Evolutionary conservation across 2,329 filamentous ascomycete genomes (phyloP).

Genomic region (Helicocarpus griseus): DNA sequence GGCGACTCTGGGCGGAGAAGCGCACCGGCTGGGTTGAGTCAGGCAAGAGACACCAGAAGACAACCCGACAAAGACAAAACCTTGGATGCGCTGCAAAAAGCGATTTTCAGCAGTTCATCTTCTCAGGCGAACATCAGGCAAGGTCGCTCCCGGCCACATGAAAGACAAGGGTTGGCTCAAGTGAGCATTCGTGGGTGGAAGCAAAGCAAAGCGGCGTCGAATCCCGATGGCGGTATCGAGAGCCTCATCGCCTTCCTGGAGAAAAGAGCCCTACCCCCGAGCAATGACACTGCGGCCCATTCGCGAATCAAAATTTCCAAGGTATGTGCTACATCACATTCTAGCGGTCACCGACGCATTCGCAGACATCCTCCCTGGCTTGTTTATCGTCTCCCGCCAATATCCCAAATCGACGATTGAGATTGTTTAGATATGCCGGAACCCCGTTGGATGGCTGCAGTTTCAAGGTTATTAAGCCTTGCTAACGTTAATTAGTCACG

Average conservation of each 20-base stretch:
- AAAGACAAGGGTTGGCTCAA: constrained; percentile 20
- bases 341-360: constrained; percentile 31
- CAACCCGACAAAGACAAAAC: constrained; percentile 17
- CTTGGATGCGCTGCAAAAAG: constrained; percentile 28
- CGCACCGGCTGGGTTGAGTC: constrained; percentile 13
- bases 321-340: constrained; percentile 54
- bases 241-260: constrained; percentile 60
- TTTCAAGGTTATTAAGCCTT: constrained; percentile 42
- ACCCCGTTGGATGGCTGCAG: constrained; percentile 29
- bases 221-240: constrained; percentile 56
- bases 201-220: constrained; percentile 57
- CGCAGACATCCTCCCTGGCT: constrained; percentile 28
- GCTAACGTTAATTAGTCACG: constrained; percentile 65
- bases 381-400: constrained; percentile 34
- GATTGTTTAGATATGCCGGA: constrained; percentile 22
- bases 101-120: constrained; percentile 22
- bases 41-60: constrained; percentile 17
- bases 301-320: constrained; percentile 59
- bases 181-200: constrained; percentile 52
- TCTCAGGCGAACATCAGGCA: constrained; percentile 33
- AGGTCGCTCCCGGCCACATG: constrained; percentile 14
- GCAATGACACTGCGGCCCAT: constrained; percentile 36
- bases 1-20: constrained; percentile 20
- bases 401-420: constrained; percentile 35
- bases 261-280: constrained; percentile 52